phyloP scores from a whole-genome alignment of 805 yeast species.

The Yarrowia sp. region DNA sequence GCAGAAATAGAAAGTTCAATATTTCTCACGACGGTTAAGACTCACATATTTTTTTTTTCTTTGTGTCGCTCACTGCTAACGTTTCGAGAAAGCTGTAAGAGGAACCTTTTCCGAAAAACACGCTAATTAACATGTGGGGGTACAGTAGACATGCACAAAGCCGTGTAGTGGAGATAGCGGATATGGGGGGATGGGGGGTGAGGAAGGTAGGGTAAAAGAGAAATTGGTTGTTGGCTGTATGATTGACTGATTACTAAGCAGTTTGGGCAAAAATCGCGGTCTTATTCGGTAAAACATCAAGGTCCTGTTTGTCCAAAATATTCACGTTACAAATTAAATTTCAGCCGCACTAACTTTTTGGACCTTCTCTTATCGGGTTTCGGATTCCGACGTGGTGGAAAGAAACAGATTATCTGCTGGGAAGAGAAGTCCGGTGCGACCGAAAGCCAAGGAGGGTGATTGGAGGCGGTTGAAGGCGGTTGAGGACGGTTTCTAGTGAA shows the following conservation, averaged over 20 bases:
- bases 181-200: too few species aligned
- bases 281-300: too few species aligned
- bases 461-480: too few species aligned
- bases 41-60: not conserved
- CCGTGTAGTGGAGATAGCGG: not conserved
- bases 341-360: slow-evolving; percentile 10
- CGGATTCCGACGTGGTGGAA: slow-evolving; percentile 12
- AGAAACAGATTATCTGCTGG: not conserved
- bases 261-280: too few species aligned
- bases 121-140: not conserved
- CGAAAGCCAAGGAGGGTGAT: too few species aligned
- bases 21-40: too few species aligned
- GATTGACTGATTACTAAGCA: too few species aligned
- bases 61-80: slow-evolving; percentile 23
- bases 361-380: not conserved
- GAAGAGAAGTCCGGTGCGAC: not conserved
- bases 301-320: too few species aligned
- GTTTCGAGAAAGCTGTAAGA: not conserved
- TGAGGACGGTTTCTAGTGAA: too few species aligned
- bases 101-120: slow-evolving; percentile 15
- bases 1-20: too few species aligned
- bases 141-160: not conserved
- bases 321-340: not conserved
- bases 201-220: too few species aligned
- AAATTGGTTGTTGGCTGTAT: too few species aligned